Evolutionary conservation across 2,329 filamentous ascomycete genomes (phyloP).

Genomic region (Aspergillus carbonarius): DNA sequence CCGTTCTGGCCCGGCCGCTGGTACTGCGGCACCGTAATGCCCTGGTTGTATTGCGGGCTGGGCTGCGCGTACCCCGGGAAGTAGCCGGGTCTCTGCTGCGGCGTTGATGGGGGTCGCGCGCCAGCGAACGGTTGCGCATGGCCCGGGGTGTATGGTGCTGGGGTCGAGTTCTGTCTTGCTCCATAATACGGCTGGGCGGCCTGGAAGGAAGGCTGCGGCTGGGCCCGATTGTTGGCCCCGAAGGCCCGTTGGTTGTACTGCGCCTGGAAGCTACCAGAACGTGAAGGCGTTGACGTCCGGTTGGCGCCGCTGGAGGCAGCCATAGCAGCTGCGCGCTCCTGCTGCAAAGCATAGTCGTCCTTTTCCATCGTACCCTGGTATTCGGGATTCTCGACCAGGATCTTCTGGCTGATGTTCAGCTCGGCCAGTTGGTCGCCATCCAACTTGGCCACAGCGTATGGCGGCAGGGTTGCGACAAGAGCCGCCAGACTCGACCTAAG

Average conservation of each 20-base stretch:
- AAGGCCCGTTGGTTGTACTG: conserved; percentile 38
- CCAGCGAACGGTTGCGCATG: conserved; percentile 30
- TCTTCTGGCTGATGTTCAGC: conserved; percentile 75
- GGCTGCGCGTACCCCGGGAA: conserved; percentile 36
- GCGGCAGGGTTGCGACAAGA: conserved; percentile 73
- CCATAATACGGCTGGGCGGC: conserved; percentile 31
- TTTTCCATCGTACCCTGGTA: conserved; percentile 81
- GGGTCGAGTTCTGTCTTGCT: conserved; percentile 31
- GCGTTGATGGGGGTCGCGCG: conserved; percentile 35
- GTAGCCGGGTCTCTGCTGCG: conserved; percentile 38
- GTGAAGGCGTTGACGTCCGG: conserved; percentile 37
- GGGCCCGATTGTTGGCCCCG: conserved; percentile 28
- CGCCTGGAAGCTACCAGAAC: conserved; percentile 32
- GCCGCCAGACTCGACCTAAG: conserved; percentile 73
- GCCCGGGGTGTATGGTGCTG: conserved; percentile 35
- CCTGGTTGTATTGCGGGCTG: conserved; percentile 35
- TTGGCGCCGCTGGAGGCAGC: conserved; percentile 27
- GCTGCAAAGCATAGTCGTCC: conserved; percentile 64
- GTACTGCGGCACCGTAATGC: conserved; percentile 35
- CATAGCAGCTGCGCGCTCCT: conserved; percentile 39
- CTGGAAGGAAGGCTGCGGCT: conserved; percentile 29
- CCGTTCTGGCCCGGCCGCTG: conserved; percentile 42
- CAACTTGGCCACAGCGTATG: conserved; percentile 81
- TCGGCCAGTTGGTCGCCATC: conserved; percentile 83
- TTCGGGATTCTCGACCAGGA: conserved; percentile 70